Base-by-base conservation (phyloP, 441 rosid species). In the Pelargonium fulgidum region DNA sequence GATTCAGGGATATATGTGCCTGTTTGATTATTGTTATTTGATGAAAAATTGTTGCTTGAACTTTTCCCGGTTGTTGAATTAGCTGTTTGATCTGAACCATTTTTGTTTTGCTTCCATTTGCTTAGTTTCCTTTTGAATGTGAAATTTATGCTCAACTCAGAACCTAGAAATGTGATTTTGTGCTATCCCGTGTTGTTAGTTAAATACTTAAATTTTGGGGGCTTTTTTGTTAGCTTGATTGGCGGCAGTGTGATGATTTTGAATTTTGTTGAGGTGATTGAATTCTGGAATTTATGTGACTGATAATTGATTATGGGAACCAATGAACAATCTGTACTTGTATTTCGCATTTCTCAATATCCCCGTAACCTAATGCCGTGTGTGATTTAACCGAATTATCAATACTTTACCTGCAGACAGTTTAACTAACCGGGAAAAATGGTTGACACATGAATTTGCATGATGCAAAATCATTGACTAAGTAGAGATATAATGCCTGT, bases 91-190 rank as follows among this genome's bases (percentile, higher is more conserved):
- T 33, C 39, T 54, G 24, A 0, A 16, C 24, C 19, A 50, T n/a
- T 50, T 50, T 50, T 14, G 24, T 54, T 16, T 54, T 54, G 8
- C 11, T 22, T 7, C 61, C 61, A 54, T 54, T 5, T 54, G 61
- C 17, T 50, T 50, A 52, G 59, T 52, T 52, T 52, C 59, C 4
- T n/a, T n/a, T 20, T 52, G 59, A 52, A n/a, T 52, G 20, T 52
- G n/a, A 7, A 50, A 50, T 50, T 50, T 50, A 50, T 1, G 58
- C 20, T 4, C 14, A 13, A 50, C 58, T n/a, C 58, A 3, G 6
- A 50, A 50, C 58, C 19, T 50, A 50, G 17, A 29, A 50, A 50
- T n/a, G 58, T 8, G 20, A 54, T 54, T 54, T 54, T 54, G 61
- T 54, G 61, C 20, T 16, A 19, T 36, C 41, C 41, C 42, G 42